A percentile compares a stretch with the other conserved stretches of the same genome.
These are phyloP conservation scores for Pilatotrama ljubarskyi DNA, from an alignment of 768 basidiomycete species.

Conservation along the genomic window DNA sequence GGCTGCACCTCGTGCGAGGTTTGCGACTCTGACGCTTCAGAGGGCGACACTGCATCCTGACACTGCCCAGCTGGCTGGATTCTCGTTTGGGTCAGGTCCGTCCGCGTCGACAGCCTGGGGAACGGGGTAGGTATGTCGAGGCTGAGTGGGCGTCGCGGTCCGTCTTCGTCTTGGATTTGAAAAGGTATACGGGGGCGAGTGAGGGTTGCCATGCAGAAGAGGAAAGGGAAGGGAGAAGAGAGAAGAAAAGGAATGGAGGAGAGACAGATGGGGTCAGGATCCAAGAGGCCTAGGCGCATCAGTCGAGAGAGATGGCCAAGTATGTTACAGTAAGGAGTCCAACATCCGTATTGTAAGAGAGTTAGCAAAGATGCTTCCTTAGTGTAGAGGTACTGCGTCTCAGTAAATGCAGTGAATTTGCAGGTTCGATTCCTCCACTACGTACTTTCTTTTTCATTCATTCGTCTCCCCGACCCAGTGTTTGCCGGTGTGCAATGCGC, in stretches of 20 bases:
- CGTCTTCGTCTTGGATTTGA: neutral
- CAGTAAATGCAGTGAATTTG: too few species aligned
- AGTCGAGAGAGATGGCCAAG: too few species aligned
- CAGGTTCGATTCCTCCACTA: neutral
- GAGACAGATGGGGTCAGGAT: neutral
- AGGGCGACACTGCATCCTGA: neutral
- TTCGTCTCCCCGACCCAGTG: neutral
- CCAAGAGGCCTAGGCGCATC: too few species aligned
- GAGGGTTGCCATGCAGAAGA: conserved; percentile 19
- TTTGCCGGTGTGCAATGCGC: neutral
- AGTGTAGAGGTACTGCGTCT: too few species aligned
- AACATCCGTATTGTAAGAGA: too few species aligned
- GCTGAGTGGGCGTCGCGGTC: conserved; percentile 1
- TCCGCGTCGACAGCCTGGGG: conserved; percentile 9
- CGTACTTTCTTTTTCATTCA: neutral
- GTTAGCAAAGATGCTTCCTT: too few species aligned
- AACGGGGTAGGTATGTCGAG: conserved; percentile 21
- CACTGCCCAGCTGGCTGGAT: conserved; percentile 1
- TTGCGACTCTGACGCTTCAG: neutral
- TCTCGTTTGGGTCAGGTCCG: conserved; percentile 13
- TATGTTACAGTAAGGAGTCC: too few species aligned
- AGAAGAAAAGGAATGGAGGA: neutral
- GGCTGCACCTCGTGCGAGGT: neutral
- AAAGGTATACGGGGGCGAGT: conserved; percentile 7
- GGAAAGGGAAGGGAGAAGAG: neutral